phyloP scores from a whole-genome alignment of 2,329 filamentous ascomycete species.

The Penicillium glabrum region DNA sequence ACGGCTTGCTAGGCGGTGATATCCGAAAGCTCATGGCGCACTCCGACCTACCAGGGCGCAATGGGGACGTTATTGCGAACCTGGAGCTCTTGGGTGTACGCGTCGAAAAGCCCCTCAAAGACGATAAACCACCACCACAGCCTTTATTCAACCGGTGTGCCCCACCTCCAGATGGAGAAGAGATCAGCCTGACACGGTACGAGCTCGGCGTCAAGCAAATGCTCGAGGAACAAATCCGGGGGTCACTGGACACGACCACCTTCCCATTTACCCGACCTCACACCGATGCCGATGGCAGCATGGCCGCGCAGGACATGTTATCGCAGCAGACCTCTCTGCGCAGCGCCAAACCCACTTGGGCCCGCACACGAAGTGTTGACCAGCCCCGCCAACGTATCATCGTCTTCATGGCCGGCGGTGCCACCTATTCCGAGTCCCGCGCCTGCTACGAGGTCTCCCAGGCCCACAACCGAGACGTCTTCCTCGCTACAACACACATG shows the following conservation, averaged over 20 bases:
- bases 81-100: conserved; percentile 79
- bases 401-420: conserved; percentile 92
- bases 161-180: conserved; percentile 61
- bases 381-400: conserved; percentile 90
- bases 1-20: conserved; percentile 81
- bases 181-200: conserved; percentile 83
- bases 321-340: conserved; percentile 71
- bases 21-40: conserved; percentile 82
- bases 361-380: conserved; percentile 70
- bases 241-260: conserved; percentile 62
- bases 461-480: conserved; percentile 74
- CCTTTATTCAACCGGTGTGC: conserved; percentile 72
- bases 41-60: conserved; percentile 71
- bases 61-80: conserved; percentile 70
- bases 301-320: conserved; percentile 50
- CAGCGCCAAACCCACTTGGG: conserved; percentile 93
- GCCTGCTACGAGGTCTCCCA: conserved; percentile 84
- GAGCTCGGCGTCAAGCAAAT: conserved; percentile 79
- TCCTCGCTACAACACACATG: conserved; percentile 90
- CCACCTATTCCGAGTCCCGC: conserved; percentile 87
- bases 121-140: conserved; percentile 63
- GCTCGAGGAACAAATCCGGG: conserved; percentile 71
- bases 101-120: conserved; percentile 72
- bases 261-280: conserved; percentile 76
- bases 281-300: conserved; percentile 45